A percentile compares a stretch with the other conserved stretches of the same genome.
These are phyloP conservation scores for Tuber indicum DNA, from an alignment of 495 filamentous ascomycete species.

Conservation along the genomic window DNA sequence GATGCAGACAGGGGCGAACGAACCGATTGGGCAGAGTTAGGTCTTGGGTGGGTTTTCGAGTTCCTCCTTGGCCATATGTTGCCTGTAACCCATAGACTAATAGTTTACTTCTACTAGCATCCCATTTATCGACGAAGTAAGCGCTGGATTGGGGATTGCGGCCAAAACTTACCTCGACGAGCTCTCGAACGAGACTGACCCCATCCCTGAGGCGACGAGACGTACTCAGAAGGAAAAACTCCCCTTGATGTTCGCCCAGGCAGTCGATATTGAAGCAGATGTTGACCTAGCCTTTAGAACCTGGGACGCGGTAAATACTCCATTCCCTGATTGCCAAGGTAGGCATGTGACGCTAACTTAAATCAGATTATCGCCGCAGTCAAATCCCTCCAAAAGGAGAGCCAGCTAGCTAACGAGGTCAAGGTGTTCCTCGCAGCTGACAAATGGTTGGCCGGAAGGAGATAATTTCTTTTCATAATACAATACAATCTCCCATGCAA, in stretches of 20 bases:
- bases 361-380: slow-evolving; percentile 37
- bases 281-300: slow-evolving; percentile 62
- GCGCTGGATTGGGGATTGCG: slow-evolving; percentile 80
- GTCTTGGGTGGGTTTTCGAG: slow-evolving; percentile 56
- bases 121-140: slow-evolving; percentile 76
- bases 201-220: slow-evolving; percentile 56
- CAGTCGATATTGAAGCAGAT: slow-evolving; percentile 67
- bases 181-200: slow-evolving; percentile 54
- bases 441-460: slow-evolving; percentile 34
- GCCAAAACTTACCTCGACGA: slow-evolving; percentile 93
- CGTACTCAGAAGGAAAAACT: slow-evolving; percentile 51
- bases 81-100: slow-evolving; percentile 41
- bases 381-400: slow-evolving; percentile 32
- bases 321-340: neutral
- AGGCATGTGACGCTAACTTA: neutral
- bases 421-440: slow-evolving; percentile 39
- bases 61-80: slow-evolving; percentile 4
- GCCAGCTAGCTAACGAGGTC: slow-evolving; percentile 28
- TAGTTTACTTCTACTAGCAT: slow-evolving; percentile 50
- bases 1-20: slow-evolving; percentile 59
- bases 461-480: slow-evolving; percentile 13
- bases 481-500: neutral
- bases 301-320: slow-evolving; percentile 40
- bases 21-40: slow-evolving; percentile 63
- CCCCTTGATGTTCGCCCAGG: slow-evolving; percentile 67